Base-by-base conservation (phyloP, 2,329 filamentous ascomycete genomes). In the Neospermospora avenae region DNA sequence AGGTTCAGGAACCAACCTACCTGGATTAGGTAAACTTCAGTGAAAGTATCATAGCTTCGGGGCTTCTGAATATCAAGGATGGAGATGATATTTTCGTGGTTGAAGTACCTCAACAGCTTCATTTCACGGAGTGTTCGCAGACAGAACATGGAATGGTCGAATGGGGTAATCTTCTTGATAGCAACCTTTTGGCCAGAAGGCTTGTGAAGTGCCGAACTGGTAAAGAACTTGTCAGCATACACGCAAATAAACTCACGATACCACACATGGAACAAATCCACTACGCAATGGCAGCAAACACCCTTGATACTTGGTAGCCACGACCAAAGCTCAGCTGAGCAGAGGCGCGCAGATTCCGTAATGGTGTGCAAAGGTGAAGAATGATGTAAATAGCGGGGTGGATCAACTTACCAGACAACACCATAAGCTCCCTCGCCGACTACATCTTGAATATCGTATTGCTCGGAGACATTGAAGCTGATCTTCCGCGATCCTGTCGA, bases 161-260 rank as follows among this genome's bases (percentile, higher is more conserved):
- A 99, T 5, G 95, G 95, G 0, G 93, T 98, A 72, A 99, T 99
- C 84, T 99, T 99, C 84, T 99, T 99, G 82, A 99, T 99, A 63
- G 95, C 95, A 62, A 99, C 95, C 79, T 98, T 98, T 78, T 99
- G 95, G 65, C 92, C 88, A 0, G 95, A 98, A 22, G 95, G 95
- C 80, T 98, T 98, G 81, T 99, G 95, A 69, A 98, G 87, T 60
- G 95, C 95, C 63, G 95, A 99, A 80, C 92, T 96, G 70, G 48
- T 35, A 46, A 11, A 53, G 31, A 49, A 51, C 55, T 22, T 59
- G 41, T 55, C 37, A 62, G 35, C 45, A 45, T 37, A n/a, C 18
- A 20, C 37, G 11, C 25, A 7, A 35, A 54, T 37, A 28, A 6
- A 37, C n/a, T 25, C 14, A 6, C 3, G 4, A 37, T 22, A 28